phyloP scores from a whole-genome alignment of 208 protist genomes.

The Phytomonas sp. region DNA sequence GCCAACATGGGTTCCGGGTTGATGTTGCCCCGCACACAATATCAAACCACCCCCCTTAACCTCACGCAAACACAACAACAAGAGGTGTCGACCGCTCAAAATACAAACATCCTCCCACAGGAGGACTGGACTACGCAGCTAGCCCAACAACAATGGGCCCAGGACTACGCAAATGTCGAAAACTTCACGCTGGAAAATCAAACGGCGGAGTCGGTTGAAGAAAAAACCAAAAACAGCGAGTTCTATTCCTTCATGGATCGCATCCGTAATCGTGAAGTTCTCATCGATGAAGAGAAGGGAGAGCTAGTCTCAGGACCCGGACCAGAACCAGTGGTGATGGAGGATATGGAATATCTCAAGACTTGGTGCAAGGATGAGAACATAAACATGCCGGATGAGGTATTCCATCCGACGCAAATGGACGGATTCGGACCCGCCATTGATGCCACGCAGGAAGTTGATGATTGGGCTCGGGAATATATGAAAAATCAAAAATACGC shows the following conservation, averaged over 20 bases:
- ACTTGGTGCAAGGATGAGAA: constrained; percentile 36
- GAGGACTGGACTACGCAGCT: constrained; percentile 56
- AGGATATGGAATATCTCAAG: constrained; percentile 57
- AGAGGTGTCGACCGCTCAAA: constrained; percentile 14
- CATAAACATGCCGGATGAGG: constrained; percentile 34
- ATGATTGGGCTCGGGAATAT: constrained; percentile 78
- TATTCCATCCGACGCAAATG: constrained; percentile 23
- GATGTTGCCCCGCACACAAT: constrained; percentile 41
- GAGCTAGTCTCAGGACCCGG: constrained; percentile 63
- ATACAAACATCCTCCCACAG: constrained; percentile 11
- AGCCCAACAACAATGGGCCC: constrained; percentile 51
- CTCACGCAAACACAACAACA: constrained; percentile 23
- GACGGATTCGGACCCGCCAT: constrained; percentile 22
- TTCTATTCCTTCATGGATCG: constrained; percentile 83
- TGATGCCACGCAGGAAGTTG: constrained; percentile 26
- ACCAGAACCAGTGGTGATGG: constrained; percentile 34
- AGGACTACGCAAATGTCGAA: constrained; percentile 65
- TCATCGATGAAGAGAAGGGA: constrained; percentile 77
- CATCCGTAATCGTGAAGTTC: constrained; percentile 52
- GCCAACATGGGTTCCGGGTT: constrained; percentile 30
- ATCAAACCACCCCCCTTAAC: constrained; percentile 28
- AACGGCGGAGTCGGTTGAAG: constrained; percentile 37
- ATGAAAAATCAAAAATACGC: constrained; percentile 47
- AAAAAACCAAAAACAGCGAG: constrained; percentile 48
- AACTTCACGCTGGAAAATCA: constrained; percentile 42